Evolutionary conservation across 768 basidiomycete species (phyloP), one percentile per base, ranked within the genome.

Genomic region (Rhodosporidiobolus sp.): DNA sequence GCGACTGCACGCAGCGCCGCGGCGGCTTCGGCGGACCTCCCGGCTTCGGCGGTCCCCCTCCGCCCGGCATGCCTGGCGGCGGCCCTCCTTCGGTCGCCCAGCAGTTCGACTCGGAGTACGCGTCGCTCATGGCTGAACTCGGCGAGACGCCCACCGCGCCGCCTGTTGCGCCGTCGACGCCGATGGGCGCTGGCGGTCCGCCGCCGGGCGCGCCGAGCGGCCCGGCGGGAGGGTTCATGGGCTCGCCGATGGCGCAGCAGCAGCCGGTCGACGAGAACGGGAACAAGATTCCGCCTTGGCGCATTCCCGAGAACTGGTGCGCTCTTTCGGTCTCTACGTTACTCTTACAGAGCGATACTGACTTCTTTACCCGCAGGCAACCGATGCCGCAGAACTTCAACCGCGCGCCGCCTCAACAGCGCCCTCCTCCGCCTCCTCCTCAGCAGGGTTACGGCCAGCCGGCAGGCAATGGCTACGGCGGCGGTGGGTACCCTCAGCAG

Each of bases 21-120:
- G 69, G 63, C 9, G 65, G 67, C 60, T 75, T 67, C 49, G 70
- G 74, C 48, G 63, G 56, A 14, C 71, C 70, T 58, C 65, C 57
- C 38, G 63, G 65, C 59, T 72, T 65, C 46, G 64, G 70, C 46
- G 46, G 30, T 12, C 69, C 70, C 10, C 43, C 72, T 28, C 45
- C 66, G 5, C 54, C 63, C 6, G 67, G 69, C 50, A 35, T 65
- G n/a, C 67, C 83, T 49, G 82, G 81, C 71, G 85, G 85, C n/a
- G 83, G 85, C 28, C 84, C 87, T 69, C 82, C 83, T 43, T 81
- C 86, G 78, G 84, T 88, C 76, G 87, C 82, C 30, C 80, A 88
- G 78, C 90, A 89, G 34, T 98, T 98, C 83, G 96, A 99, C 81
- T 95, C 94, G 20, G 96, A 99, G 83, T 98, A 97, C 78, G 93